Evolutionary conservation across 169 alveolate genomes (phyloP), one percentile per base, ranked within the genome.

Genomic region (Plasmodium billcollinsi): DNA sequence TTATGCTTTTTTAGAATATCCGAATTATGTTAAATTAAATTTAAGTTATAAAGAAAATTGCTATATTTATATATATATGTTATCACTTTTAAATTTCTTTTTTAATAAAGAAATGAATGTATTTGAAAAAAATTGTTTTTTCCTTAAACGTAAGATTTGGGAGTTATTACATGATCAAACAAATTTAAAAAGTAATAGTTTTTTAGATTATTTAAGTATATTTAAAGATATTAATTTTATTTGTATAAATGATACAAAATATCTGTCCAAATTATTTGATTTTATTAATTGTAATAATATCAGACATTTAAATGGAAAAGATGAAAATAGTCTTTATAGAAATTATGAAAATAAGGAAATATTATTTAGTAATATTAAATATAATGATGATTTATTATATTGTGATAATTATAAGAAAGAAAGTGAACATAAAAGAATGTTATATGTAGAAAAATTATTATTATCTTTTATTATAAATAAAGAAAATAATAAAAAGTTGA

Each of bases 91-190:
- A 15, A 78, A 78, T 15, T 45, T 78, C 29, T 67, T 78, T 50
- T 78, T 78, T 65, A 78, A 78, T 71, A 78, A 78, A 47, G 49
- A 66, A 29, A 56, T 43, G 20, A 39, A 54, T 26, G 50, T 78
- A 29, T 78, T 78, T 54, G 67, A 56, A 39, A 80, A 78, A 29
- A 78, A 78, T 66, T 78, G 89, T 65, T 78, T 78, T 66, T 78
- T 78, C 65, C 67, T 78, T 78, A 78, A 78, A 49, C 65, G 66
- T 15, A 66, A 43, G 54, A 20, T 78, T 47, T 78, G 89, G 89
- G 63, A 66, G 20, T 58, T 78, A 78, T 29, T 78, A 21, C 89
- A 78, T 58, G 78, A 78, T 7, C 72, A 70, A 50, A 52, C 89
- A 2, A 78, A 78, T 52, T 33, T 78, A 21, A 78, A 66, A 59